phyloP scores from a whole-genome alignment of 257 asterid genomes.

The Galeopsis tetrahit region DNA sequence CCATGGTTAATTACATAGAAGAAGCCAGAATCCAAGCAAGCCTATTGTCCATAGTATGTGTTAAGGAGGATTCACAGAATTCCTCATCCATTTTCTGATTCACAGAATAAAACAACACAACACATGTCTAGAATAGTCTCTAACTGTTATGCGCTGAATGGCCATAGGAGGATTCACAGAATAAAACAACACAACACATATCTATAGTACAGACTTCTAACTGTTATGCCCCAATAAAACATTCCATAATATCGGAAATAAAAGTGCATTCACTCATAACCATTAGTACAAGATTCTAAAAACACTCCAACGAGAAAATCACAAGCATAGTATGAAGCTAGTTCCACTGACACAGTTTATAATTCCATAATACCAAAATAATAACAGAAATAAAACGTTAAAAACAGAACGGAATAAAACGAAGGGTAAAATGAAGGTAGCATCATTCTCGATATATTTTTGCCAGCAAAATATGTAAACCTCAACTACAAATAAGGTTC shows the following conservation, averaged over 20 bases:
- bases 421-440: background rate
- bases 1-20: constrained; percentile 90
- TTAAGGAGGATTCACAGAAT: too few relatives aligned
- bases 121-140: constrained; percentile 7
- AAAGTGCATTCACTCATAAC: background rate
- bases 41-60: constrained; percentile 40
- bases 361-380: background rate
- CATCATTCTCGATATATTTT: background rate
- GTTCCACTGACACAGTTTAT: background rate
- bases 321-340: background rate
- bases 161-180: background rate
- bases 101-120: constrained; percentile 2
- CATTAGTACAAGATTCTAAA: background rate
- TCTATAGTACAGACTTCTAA: background rate
- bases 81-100: background rate
- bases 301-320: background rate
- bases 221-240: background rate
- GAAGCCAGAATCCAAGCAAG: constrained; percentile 89
- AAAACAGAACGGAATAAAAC: background rate
- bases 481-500: constrained; percentile 4
- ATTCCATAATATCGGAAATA: background rate
- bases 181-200: constrained; percentile 14
- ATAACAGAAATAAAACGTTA: background rate
- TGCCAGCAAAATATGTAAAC: constrained; percentile 3
- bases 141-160: background rate